These are phyloP conservation scores for Taxillus chinensis DNA, from an alignment of 164 flowering plant species.

Conservation along the genomic window DNA sequence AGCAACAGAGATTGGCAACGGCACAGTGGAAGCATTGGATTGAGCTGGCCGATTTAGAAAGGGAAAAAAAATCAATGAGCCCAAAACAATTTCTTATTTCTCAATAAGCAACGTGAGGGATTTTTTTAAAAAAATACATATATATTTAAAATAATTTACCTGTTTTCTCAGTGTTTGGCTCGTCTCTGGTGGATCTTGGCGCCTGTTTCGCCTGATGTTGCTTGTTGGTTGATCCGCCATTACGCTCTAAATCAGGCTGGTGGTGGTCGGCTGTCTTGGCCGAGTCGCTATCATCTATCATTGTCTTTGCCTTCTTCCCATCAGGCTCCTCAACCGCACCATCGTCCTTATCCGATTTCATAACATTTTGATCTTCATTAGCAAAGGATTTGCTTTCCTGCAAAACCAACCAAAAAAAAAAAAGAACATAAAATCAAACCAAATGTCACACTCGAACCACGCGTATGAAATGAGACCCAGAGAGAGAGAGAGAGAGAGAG, in stretches of 20 bases:
- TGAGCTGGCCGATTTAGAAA: conserved; percentile 26
- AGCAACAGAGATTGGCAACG: conserved; percentile 53
- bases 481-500: not conserved
- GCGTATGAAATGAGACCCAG: no score
- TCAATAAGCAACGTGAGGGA: not conserved
- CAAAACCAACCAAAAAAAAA: conserved; percentile 9
- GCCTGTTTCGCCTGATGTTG: conserved; percentile 12
- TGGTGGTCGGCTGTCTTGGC: conserved; percentile 45
- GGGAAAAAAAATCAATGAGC: not conserved
- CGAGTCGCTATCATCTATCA: conserved; percentile 26
- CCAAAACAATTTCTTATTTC: not conserved
- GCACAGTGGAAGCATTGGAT: conserved; percentile 30
- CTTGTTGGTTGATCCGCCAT: conserved; percentile 17
- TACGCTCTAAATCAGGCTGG: conserved; percentile 48
- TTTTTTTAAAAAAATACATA: not conserved
- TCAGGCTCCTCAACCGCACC: conserved; percentile 15
- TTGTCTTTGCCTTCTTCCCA: conserved; percentile 20
- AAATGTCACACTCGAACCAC: not conserved
- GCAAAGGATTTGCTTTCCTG: conserved; percentile 25
- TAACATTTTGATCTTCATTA: conserved; percentile 24
- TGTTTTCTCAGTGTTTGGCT: conserved; percentile 37
- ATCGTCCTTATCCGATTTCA: conserved; percentile 20
- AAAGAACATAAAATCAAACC: not conserved
- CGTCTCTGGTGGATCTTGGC: conserved; percentile 18
- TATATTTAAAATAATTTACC: conserved; percentile 26